Evolutionary conservation across 371 early-diverging fungal species (phyloP), one percentile per base, ranked within the genome.

Genomic region (Mucor irregularis): DNA sequence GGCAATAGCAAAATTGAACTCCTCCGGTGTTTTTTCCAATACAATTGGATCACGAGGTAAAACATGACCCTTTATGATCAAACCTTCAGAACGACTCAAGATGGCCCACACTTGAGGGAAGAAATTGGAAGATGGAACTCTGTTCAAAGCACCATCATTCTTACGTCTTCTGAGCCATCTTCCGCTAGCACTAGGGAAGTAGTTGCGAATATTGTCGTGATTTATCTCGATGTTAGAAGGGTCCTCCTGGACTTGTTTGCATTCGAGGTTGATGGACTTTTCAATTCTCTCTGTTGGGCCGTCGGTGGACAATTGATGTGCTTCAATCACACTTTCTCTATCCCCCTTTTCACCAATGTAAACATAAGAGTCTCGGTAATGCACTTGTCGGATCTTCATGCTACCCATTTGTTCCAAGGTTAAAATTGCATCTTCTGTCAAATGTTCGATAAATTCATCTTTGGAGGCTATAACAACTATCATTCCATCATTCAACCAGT

Each of bases 131-230:
- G 93, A 92, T 3, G 44, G 0, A 67, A 87, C 90, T 24, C 93
- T 82, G 66, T 91, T 91, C 17, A 94, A 66, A 4, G 95, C 87
- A 17, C 95, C 95, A 64, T 94, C 92, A 47, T 91, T 91, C 74
- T 83, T 83, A 59, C 90, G 80, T 5, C 85, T 80, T 29, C 91
- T 76, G 30, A 92, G 59, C 93, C 93, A 93, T 22, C 86, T 73
- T 11, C 93, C 93, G 35, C 74, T 61, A 1, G 84, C 75, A 24
- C 76, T 77, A 24, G 86, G 87, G 5, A 86, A 89, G 60, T 84
- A 65, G n/a, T 68, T 66, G 3, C 68, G 62, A 19, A 78, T 69
- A 22, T 76, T 71, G 0, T 68, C 56, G 0, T 65, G 58, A 11
- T 70, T 75, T 16, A 77, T 71, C 17, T 74, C 64, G 22, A 56